Evolutionary conservation across 345 rosid species (phyloP).

Genomic region (Citrus unshiu): DNA sequence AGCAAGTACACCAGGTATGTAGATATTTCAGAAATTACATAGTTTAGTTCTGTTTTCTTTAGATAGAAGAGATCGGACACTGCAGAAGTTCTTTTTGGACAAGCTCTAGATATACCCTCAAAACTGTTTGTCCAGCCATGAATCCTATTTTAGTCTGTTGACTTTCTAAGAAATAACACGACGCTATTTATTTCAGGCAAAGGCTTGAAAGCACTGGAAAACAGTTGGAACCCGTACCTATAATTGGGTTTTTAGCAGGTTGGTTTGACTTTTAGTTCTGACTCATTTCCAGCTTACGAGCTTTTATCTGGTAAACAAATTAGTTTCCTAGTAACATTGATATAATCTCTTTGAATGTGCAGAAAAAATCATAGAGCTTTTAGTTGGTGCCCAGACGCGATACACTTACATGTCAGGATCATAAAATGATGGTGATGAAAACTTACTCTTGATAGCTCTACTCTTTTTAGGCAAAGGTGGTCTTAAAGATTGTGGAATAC

Average conservation of each 20-base stretch:
- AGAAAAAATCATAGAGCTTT: slow-evolving; percentile 85
- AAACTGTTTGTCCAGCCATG: too few species aligned
- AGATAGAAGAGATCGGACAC: background rate
- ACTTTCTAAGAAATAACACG: background rate
- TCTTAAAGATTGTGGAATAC: background rate
- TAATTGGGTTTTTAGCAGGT: slow-evolving; percentile 77
- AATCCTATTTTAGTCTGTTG: too few species aligned
- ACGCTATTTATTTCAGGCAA: slow-evolving; percentile 44
- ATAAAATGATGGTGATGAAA: slow-evolving; percentile 27
- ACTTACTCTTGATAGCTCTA: background rate
- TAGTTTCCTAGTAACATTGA: background rate
- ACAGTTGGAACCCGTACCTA: slow-evolving; percentile 60
- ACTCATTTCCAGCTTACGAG: background rate
- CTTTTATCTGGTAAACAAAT: background rate
- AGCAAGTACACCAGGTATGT: slow-evolving; percentile 73
- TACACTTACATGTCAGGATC: slow-evolving; percentile 96
- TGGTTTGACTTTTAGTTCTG: background rate
- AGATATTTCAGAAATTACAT: background rate
- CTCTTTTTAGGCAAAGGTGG: background rate
- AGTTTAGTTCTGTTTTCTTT: background rate
- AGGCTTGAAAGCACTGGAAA: slow-evolving; percentile 68
- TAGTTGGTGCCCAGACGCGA: slow-evolving; percentile 84
- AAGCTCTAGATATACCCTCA: too few species aligned
- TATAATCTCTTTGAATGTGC: slow-evolving; percentile 12
- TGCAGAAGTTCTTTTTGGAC: too few species aligned